Evolutionary conservation across 371 early-diverging fungal species (phyloP).

Genomic region (Syncephalastrum racemosum): DNA sequence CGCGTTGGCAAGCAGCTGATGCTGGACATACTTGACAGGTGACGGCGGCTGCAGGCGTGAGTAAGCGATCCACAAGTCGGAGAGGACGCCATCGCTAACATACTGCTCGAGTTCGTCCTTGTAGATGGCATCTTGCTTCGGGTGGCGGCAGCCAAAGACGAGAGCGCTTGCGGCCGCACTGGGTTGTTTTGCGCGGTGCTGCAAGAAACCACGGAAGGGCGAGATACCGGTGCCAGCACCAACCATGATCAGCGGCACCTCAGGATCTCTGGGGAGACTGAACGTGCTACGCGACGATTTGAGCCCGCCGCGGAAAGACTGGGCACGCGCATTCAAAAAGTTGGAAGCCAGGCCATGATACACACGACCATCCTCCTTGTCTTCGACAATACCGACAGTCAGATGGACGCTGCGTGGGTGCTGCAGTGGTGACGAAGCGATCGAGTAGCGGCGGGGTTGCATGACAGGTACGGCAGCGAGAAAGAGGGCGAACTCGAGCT

Average conservation of each 20-base stretch:
- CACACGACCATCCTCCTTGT: constrained; percentile 31
- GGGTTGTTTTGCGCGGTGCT: constrained; percentile 35
- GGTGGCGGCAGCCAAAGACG: constrained; percentile 84
- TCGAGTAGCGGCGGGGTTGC: constrained; percentile 58
- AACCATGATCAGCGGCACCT: constrained; percentile 56
- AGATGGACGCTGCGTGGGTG: constrained; percentile 31
- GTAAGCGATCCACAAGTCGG: constrained; percentile 66
- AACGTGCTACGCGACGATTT: constrained; percentile 48
- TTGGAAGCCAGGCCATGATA: constrained; percentile 47
- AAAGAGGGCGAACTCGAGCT: constrained; percentile 45
- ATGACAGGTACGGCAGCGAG: constrained; percentile 47
- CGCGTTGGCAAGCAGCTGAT: constrained; percentile 40
- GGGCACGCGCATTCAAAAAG: constrained; percentile 20
- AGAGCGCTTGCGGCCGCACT: constrained; percentile 41
- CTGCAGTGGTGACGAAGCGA: constrained; percentile 45
- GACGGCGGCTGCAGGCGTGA: constrained; percentile 48
- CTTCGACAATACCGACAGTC: constrained; percentile 45
- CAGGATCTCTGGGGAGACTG: constrained; percentile 35
- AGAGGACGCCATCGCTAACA: constrained; percentile 47
- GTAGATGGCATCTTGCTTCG: constrained; percentile 73
- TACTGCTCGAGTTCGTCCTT: constrained; percentile 60
- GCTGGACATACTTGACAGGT: constrained; percentile 44
- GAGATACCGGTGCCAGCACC: constrained; percentile 87
- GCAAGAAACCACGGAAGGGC: constrained; percentile 84
- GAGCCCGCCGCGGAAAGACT: constrained; percentile 30